Evolutionary conservation across 2,329 filamentous ascomycete species (phyloP).

Genomic region (Colletotrichum paranaense): DNA sequence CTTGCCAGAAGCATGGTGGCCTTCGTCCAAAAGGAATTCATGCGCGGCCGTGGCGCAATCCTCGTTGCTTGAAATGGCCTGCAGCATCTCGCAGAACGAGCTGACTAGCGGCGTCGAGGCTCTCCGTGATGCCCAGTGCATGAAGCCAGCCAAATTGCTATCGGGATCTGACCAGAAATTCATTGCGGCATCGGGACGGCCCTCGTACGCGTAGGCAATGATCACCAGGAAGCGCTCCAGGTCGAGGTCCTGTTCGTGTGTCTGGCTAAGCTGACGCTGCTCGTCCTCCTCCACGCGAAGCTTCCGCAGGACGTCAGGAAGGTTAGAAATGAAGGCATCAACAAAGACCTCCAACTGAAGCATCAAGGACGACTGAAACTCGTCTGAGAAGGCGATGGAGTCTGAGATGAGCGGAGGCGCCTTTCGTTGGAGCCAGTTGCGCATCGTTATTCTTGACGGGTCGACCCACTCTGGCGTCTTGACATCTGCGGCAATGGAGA

Average conservation of each 20-base stretch:
- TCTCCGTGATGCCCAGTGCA: conserved; percentile 95
- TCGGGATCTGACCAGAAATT: conserved; percentile 94
- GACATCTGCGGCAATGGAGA: conserved; percentile 85
- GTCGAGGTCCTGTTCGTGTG: conserved; percentile 75
- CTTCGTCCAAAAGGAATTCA: conserved; percentile 89
- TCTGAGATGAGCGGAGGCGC: conserved; percentile 77
- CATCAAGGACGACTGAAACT: conserved; percentile 80
- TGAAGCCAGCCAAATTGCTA: conserved; percentile 91
- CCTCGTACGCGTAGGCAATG: conserved; percentile 91
- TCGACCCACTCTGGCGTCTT: conserved; percentile 88
- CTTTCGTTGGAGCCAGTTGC: conserved; percentile 85
- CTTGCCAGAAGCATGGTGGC: conserved; percentile 77
- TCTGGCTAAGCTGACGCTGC: conserved; percentile 76
- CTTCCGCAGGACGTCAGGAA: conserved; percentile 90
- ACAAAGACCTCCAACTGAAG: conserved; percentile 87
- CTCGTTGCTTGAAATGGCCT: conserved; percentile 85
- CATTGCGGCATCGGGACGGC: conserved; percentile 83
- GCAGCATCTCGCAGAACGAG: conserved; percentile 96
- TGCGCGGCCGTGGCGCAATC: conserved; percentile 88
- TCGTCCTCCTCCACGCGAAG: conserved; percentile 91
- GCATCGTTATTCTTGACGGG: conserved; percentile 83
- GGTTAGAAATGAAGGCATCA: conserved; percentile 93
- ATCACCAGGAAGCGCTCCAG: conserved; percentile 93
- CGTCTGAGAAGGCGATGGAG: conserved; percentile 73
- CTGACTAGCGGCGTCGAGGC: conserved; percentile 96